Evolutionary conservation across 148 eudicot species (phyloP).

Genomic region (Silene latifolia): DNA sequence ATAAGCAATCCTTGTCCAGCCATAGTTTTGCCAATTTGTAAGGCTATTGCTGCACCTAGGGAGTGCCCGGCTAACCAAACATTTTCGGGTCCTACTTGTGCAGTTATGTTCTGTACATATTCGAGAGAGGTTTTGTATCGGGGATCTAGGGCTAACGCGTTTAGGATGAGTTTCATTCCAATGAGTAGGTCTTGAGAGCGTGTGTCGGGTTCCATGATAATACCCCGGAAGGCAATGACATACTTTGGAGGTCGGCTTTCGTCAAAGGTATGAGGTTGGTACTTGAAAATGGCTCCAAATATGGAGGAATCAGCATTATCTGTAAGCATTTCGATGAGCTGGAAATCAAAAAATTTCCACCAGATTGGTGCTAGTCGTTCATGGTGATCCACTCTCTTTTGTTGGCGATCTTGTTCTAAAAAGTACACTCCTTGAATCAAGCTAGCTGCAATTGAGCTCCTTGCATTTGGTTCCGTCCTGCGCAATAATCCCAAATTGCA

Average conservation of each 20-base stretch:
- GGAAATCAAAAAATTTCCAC: conserved; percentile 67
- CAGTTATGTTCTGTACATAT: conserved; percentile 17
- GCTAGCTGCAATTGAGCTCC: conserved; percentile 70
- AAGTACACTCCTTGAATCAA: conserved; percentile 72
- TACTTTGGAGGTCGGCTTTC: conserved; percentile 46
- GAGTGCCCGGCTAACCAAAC: conserved; percentile 76
- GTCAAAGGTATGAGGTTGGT: conserved; percentile 26
- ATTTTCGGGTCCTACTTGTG: conserved; percentile 22
- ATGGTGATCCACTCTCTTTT: conserved; percentile 37
- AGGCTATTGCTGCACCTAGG: too few relatives aligned
- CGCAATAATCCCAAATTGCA: too few relatives aligned
- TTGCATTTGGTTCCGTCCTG: too few relatives aligned
- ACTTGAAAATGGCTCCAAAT: conserved; percentile 60
- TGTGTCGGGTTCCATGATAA: conserved; percentile 40
- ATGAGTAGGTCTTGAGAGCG: conserved; percentile 48
- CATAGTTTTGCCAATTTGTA: conserved; percentile 63
- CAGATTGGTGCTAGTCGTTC: conserved; percentile 71
- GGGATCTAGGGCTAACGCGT: conserved; percentile 39
- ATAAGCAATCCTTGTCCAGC: conserved; percentile 36
- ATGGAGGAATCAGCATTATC: conserved; percentile 49
- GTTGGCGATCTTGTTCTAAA: conserved; percentile 64
- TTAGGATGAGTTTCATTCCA: conserved; percentile 35
- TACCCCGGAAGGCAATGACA: conserved; percentile 75
- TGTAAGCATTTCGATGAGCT: conserved; percentile 32
- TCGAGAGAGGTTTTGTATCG: conserved; percentile 40